A percentile compares a stretch with the other conserved stretches of the same genome.
phyloP scores from a whole-genome alignment of 306 rosid genomes.

The Begonia masoniana region DNA sequence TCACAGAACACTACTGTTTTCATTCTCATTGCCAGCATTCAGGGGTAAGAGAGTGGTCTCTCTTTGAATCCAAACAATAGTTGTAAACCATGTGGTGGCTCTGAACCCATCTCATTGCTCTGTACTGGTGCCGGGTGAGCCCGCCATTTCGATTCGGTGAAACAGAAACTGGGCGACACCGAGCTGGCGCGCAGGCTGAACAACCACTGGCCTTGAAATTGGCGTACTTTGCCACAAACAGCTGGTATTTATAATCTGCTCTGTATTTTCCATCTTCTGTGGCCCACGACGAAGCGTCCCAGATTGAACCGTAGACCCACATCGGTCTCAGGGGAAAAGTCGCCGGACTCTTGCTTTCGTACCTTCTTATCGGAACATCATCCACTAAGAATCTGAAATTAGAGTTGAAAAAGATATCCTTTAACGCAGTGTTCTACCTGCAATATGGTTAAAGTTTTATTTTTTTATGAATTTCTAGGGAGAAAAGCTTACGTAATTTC shows the following conservation, averaged over 20 bases:
- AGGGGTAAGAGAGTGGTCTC: not conserved
- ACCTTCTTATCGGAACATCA: conserved; percentile 58
- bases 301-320: conserved; percentile 60
- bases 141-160: not conserved
- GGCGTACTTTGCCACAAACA: conserved; percentile 38
- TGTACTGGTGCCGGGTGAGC: not conserved
- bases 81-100: not conserved
- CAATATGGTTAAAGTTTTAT: too few species aligned
- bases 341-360: conserved; percentile 31
- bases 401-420: not conserved
- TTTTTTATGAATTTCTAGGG: too few species aligned
- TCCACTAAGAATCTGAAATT: conserved; percentile 47
- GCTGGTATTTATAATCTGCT: conserved; percentile 54
- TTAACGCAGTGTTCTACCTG: too few species aligned
- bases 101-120: conserved; percentile 1
- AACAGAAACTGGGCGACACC: conserved; percentile 10
- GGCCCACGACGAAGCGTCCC: conserved; percentile 37
- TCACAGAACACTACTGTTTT: too few species aligned
- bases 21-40: not conserved
- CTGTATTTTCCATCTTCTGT: conserved; percentile 43
- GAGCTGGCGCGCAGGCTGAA: conserved; percentile 24
- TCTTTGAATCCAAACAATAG: not conserved
- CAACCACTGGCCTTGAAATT: conserved; percentile 48
- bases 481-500: conserved; percentile 31
- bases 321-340: conserved; percentile 50